Percentiles rank a stretch among this genome's conserved stretches.
Evolutionary conservation across 2,329 filamentous ascomycete genomes (phyloP).

Genomic region (Hypomyces rosellus): DNA sequence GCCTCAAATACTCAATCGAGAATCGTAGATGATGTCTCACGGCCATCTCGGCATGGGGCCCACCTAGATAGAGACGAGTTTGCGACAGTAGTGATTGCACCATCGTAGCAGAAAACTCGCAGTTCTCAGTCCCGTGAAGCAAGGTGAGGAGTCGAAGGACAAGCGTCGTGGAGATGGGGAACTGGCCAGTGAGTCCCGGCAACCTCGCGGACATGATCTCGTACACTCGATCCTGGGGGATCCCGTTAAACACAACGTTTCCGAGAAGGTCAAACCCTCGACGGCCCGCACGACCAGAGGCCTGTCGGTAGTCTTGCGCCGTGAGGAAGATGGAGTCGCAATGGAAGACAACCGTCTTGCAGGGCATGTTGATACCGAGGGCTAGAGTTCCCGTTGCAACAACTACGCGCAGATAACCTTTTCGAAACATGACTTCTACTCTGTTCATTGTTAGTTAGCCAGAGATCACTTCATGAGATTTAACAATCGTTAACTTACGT

Average conservation of each 20-base stretch:
- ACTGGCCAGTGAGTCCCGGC: slow-evolving; percentile 70
- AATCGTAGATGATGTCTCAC: slow-evolving; percentile 73
- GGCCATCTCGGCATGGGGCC: slow-evolving; percentile 59
- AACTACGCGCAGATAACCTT: slow-evolving; percentile 63
- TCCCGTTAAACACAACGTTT: slow-evolving; percentile 71
- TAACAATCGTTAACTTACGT: slow-evolving; percentile 31
- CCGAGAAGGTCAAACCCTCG: slow-evolving; percentile 75
- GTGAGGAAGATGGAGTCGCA: slow-evolving; percentile 69
- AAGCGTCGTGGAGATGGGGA: slow-evolving; percentile 68
- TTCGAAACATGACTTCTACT: slow-evolving; percentile 69
- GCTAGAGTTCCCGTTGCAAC: slow-evolving; percentile 71
- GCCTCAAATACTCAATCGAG: slow-evolving; percentile 71
- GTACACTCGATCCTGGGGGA: slow-evolving; percentile 54
- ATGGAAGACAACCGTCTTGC: slow-evolving; percentile 71
- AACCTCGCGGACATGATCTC: slow-evolving; percentile 67
- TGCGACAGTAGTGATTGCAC: slow-evolving; percentile 65
- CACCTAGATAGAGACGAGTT: slow-evolving; percentile 63
- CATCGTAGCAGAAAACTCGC: slow-evolving; percentile 53
- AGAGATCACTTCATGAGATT: no score
- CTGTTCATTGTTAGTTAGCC: background rate
- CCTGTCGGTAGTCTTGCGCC: slow-evolving; percentile 70
- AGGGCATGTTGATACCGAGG: slow-evolving; percentile 78
- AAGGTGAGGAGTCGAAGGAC: slow-evolving; percentile 63
- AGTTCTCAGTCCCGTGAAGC: slow-evolving; percentile 58
- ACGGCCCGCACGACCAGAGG: slow-evolving; percentile 69